Evolutionary conservation across 1,139 yeast species (phyloP).

Genomic region (Suhomyces choctaworum): DNA sequence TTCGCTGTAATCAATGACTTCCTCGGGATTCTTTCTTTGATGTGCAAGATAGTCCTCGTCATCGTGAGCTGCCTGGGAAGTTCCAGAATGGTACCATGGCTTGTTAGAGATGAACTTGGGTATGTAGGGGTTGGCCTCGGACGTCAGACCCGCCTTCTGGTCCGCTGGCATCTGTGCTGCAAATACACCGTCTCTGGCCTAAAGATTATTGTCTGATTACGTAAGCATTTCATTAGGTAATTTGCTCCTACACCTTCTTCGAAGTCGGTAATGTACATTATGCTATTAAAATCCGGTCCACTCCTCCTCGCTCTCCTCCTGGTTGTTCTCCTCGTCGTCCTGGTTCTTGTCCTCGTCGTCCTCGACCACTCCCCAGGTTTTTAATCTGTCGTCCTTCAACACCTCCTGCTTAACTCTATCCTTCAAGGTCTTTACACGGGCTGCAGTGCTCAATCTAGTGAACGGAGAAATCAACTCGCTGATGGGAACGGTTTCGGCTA

Average conservation of each 20-base stretch:
- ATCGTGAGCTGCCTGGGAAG: background rate
- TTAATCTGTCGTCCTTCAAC: slow-evolving; percentile 61
- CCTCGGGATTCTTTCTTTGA: slow-evolving; percentile 43
- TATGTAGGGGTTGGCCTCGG: slow-evolving; percentile 17
- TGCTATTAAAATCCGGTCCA: slow-evolving; percentile 49
- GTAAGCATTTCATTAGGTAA: background rate
- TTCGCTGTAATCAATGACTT: slow-evolving; percentile 30
- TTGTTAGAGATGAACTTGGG: slow-evolving; percentile 19
- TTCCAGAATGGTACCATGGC: slow-evolving; percentile 17
- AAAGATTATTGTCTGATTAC: too few relatives aligned
- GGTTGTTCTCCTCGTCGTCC: slow-evolving; percentile 21
- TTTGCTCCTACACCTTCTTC: slow-evolving; percentile 1
- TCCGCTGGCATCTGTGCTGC: slow-evolving; percentile 2
- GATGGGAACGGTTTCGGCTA: slow-evolving; percentile 54
- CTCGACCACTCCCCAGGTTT: slow-evolving; percentile 61
- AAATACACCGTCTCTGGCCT: too few relatives aligned
- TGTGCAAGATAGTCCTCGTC: slow-evolving; percentile 48
- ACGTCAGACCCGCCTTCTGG: slow-evolving; percentile 8
- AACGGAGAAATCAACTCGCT: slow-evolving; percentile 59
- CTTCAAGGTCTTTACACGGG: slow-evolving; percentile 64
- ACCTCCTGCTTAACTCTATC: slow-evolving; percentile 66
- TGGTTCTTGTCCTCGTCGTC: slow-evolving; percentile 22
- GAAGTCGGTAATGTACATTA: slow-evolving; percentile 10
- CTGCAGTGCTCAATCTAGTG: slow-evolving; percentile 46
- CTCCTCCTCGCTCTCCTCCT: slow-evolving; percentile 33